These are phyloP conservation scores for Chalciporus sphaerocephalus DNA, from an alignment of 768 basidiomycete species.

Conservation along the genomic window DNA sequence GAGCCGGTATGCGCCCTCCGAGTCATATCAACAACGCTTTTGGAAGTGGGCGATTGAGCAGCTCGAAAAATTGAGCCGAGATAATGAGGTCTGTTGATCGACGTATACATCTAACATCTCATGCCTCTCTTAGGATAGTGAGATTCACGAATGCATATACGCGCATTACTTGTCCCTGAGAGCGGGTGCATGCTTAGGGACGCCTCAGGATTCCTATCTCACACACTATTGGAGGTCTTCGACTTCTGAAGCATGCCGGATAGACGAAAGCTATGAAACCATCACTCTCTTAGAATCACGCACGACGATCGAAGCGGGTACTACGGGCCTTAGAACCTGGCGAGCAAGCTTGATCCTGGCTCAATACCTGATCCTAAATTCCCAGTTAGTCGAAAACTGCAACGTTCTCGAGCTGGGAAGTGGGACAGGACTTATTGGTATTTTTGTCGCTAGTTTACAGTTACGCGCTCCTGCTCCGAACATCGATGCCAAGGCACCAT, in stretches of 20 bases:
- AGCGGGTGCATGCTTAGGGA: constrained; percentile 30
- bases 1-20: constrained; percentile 55
- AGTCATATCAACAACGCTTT: constrained; percentile 57
- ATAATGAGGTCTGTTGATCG: constrained; percentile 40
- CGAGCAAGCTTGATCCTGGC: constrained; percentile 63
- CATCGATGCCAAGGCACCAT: constrained; percentile 5
- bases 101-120: neutral
- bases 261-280: constrained; percentile 31
- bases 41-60: constrained; percentile 68
- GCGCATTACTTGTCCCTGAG: constrained; percentile 51
- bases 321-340: constrained; percentile 81
- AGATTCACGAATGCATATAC: constrained; percentile 65
- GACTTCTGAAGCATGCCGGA: neutral
- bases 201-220: constrained; percentile 46
- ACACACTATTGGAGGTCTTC: constrained; percentile 58
- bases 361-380: constrained; percentile 52
- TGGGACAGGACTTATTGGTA: constrained; percentile 73
- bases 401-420: constrained; percentile 71
- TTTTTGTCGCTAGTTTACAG: constrained; percentile 57
- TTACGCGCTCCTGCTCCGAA: constrained; percentile 1
- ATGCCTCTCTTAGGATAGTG: constrained; percentile 41
- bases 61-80: constrained; percentile 43
- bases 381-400: constrained; percentile 45
- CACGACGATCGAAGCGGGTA: constrained; percentile 68
- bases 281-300: constrained; percentile 70